Conservation (phyloP, 805 yeast species). For the Wickerhamomyces hampshirensis region DNA sequence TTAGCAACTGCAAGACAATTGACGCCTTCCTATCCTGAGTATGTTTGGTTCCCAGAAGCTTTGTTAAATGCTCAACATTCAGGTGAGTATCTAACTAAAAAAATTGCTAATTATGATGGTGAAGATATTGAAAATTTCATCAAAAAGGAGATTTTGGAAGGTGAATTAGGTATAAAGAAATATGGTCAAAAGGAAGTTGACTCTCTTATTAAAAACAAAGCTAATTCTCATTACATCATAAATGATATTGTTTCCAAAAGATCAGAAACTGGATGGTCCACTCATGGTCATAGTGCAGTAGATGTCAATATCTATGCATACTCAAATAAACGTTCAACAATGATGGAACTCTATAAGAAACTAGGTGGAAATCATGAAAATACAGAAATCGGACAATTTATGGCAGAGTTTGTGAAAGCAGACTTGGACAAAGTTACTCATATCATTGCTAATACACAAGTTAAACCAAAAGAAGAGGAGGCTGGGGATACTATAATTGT, state of each 20-base stretch:
- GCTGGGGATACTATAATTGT: too few relatives aligned
- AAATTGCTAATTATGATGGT: slow-evolving; percentile 35
- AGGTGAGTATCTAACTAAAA: slow-evolving; percentile 59
- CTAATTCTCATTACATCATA: slow-evolving; percentile 39
- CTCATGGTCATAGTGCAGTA: slow-evolving; percentile 95
- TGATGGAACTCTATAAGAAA: slow-evolving; percentile 32
- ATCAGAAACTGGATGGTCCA: slow-evolving; percentile 93
- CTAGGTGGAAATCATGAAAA: slow-evolving; percentile 83
- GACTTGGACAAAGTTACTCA: slow-evolving; percentile 46
- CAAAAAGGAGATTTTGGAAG: slow-evolving; percentile 46
- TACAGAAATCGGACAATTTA: slow-evolving; percentile 73
- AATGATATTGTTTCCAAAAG: slow-evolving; percentile 73
- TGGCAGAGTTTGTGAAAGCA: slow-evolving; percentile 49
- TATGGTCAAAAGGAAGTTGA: slow-evolving; percentile 50
- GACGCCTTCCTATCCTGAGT: slow-evolving; percentile 68
- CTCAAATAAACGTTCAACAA: slow-evolving; percentile 49
- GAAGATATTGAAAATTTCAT: slow-evolving; percentile 41
- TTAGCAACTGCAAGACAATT: slow-evolving; percentile 82
- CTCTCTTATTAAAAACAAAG: slow-evolving; percentile 31
- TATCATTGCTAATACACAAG: slow-evolving; percentile 44
- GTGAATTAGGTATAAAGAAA: slow-evolving; percentile 64
- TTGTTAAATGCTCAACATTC: slow-evolving; percentile 67
- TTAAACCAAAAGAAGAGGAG: slow-evolving; percentile 23
- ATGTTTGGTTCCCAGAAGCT: slow-evolving; percentile 81
- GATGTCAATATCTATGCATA: slow-evolving; percentile 90